Base-by-base conservation (phyloP, 1,139 yeast species). In the Scheffersomyces segobiensis region DNA sequence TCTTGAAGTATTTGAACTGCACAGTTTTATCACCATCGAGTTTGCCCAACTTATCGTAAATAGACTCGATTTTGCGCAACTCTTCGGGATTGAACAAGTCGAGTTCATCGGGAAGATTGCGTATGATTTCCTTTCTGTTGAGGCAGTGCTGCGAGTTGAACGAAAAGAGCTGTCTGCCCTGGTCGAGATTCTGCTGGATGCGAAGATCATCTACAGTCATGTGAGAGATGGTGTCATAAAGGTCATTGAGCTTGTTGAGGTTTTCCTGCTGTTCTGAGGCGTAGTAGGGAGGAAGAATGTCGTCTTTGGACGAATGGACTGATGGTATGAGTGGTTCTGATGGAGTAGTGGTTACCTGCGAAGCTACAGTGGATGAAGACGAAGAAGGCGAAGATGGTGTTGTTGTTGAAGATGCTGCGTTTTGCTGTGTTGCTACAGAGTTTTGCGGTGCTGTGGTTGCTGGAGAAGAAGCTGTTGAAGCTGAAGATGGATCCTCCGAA, bases 151-250 rank as follows among this genome's bases (percentile, higher is more conserved):
- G 75, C 7, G 79, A 71, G 7, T 73, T 71, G 58, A 74, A 72
- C 18, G 78, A 67, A 55, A 74, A 70, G 57, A 78, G 73, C 58
- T 75, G 81, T 53, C 69, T 62, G 8, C 78, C 79, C 52, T 74
- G 72, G 60, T 79, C 83, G 47, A 79, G 65, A 58, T 74, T 76
- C 57, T 72, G 68, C 62, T 80, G 83, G 50, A 78, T 71, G 55
- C 67, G 61, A 39, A 80, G 64, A 59, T 80, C 82, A 42, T 78
- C 75, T 10, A 69, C 66, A n/a, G 79, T 68, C 83, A 80, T 78
- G 59, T 70, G 75, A 10, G 77, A 72, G n/a, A 76, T 63, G 55
- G 72, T 71, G 32, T 76, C 79, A 57, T 72, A 77, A 8, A 67
- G 55, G 49, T 58, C 58, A 55, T 61, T 51, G 48, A 59, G 57